Conservation (phyloP, 192 early-diverging fungal genomes). For the Dissophora ornata region DNA sequence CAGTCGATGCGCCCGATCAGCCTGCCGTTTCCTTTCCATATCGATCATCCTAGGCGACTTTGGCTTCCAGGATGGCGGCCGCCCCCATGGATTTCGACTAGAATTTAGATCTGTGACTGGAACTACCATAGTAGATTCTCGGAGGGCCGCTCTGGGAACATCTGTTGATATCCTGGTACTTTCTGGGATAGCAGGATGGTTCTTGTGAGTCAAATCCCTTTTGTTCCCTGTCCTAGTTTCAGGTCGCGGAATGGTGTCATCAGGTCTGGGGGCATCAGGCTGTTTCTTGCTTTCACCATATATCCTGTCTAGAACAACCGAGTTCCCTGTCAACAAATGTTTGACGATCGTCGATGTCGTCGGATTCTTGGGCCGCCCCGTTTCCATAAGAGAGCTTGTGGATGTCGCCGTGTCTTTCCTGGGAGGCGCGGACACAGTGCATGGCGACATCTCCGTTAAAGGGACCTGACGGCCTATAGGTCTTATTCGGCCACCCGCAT, state of each 20-base stretch:
- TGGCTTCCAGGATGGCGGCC: slow-evolving; percentile 51
- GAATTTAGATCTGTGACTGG: background rate
- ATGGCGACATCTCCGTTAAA: too few relatives aligned
- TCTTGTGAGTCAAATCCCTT: background rate
- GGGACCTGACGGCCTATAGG: background rate
- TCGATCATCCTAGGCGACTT: slow-evolving; percentile 43
- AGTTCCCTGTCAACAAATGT: slow-evolving; percentile 17
- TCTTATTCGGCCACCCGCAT: background rate
- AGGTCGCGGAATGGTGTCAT: background rate
- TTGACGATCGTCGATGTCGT: background rate
- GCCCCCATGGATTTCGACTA: slow-evolving; percentile 39
- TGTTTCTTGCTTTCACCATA: background rate
- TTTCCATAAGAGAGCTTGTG: background rate
- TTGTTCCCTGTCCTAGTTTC: background rate
- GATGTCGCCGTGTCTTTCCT: too few relatives aligned
- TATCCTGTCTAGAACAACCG: slow-evolving; percentile 3
- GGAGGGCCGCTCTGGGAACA: background rate
- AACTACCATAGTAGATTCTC: background rate
- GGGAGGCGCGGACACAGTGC: too few relatives aligned
- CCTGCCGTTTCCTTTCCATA: slow-evolving; percentile 24
- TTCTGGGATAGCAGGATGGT: background rate
- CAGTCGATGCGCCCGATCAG: background rate
- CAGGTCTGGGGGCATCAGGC: background rate
- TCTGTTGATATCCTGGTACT: background rate
- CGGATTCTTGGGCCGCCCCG: background rate